A percentile compares a stretch with the other conserved stretches of the same genome.
phyloP scores from a whole-genome alignment of 495 filamentous ascomycete genomes.

The Viridothelium virens region DNA sequence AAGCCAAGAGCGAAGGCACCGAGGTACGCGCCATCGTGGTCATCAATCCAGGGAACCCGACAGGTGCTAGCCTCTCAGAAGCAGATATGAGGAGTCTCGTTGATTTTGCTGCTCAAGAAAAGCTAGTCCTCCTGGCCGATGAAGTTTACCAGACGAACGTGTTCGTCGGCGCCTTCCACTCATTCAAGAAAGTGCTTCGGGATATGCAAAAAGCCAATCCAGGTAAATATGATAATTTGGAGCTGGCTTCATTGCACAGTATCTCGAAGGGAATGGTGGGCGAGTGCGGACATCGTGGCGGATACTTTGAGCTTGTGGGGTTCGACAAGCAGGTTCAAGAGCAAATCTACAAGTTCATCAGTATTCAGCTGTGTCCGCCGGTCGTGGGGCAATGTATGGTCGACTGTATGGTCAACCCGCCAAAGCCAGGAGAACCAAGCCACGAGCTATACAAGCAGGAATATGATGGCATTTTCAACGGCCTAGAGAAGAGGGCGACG shows the following conservation, averaged over 20 bases:
- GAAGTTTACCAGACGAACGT: slow-evolving; percentile 99
- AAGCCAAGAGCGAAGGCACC: slow-evolving; percentile 64
- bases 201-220: slow-evolving; percentile 63
- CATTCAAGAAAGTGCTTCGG: slow-evolving; percentile 84
- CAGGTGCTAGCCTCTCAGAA: slow-evolving; percentile 71
- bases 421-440: slow-evolving; percentile 68
- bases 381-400: slow-evolving; percentile 94
- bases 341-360: slow-evolving; percentile 97
- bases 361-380: slow-evolving; percentile 88
- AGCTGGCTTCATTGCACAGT: slow-evolving; percentile 59
- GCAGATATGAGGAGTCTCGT: slow-evolving; percentile 75
- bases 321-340: slow-evolving; percentile 76
- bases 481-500: slow-evolving; percentile 66
- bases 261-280: slow-evolving; percentile 94
- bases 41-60: slow-evolving; percentile 98
- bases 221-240: slow-evolving; percentile 71
- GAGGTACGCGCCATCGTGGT: slow-evolving; percentile 89
- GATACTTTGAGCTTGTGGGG: slow-evolving; percentile 89
- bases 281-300: slow-evolving; percentile 94
- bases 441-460: slow-evolving; percentile 76
- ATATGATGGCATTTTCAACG: slow-evolving; percentile 68
- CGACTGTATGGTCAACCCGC: slow-evolving; percentile 95
- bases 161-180: slow-evolving; percentile 84
- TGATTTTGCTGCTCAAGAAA: slow-evolving; percentile 75
- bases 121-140: slow-evolving; percentile 83